Conservation (phyloP, 1,284 basidiomycete species). For the Pisolithus thermaeus region DNA sequence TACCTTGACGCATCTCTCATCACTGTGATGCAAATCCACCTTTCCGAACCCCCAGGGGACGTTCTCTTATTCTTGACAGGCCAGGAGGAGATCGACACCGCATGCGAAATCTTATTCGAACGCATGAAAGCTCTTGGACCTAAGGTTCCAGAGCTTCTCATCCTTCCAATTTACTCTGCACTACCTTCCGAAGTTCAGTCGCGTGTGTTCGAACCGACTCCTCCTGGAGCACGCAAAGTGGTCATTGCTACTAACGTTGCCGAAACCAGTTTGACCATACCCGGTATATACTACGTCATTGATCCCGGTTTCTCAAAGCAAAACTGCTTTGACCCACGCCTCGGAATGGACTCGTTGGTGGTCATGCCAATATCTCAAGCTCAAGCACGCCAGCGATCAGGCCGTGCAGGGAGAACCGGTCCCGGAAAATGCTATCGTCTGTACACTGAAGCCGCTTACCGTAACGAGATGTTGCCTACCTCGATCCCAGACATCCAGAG, state of each 20-base stretch:
- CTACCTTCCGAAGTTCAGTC: slow-evolving; percentile 98
- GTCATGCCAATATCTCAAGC: slow-evolving; percentile 99
- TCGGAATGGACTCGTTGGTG: slow-evolving; percentile 98
- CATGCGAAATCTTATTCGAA: slow-evolving; percentile 95
- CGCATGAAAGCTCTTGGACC: slow-evolving; percentile 97
- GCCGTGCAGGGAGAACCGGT: slow-evolving; percentile 95
- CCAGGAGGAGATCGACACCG: slow-evolving; percentile 97
- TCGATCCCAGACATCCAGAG: slow-evolving; percentile 97
- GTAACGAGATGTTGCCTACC: slow-evolving; percentile 98
- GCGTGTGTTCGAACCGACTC: slow-evolving; percentile 95
- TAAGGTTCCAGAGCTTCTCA: slow-evolving; percentile 94
- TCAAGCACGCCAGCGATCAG: slow-evolving; percentile 91
- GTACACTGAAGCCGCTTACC: slow-evolving; percentile 96
- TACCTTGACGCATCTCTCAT: slow-evolving; percentile 98
- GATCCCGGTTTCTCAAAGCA: slow-evolving; percentile 99
- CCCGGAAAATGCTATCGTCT: slow-evolving; percentile 98
- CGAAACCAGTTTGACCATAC: slow-evolving; percentile 97
- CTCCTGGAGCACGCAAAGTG: slow-evolving; percentile 94
- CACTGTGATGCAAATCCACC: slow-evolving; percentile 98
- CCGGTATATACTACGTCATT: slow-evolving; percentile 98
- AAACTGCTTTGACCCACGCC: slow-evolving; percentile 94
- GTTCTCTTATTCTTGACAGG: slow-evolving; percentile 96
- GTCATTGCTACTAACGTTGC: slow-evolving; percentile 99
- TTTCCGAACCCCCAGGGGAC: slow-evolving; percentile 96
- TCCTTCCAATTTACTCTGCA: slow-evolving; percentile 96